Percentiles rank a stretch among this genome's conserved stretches.
These are phyloP conservation scores for Cenococcum geophilum DNA, from an alignment of 495 filamentous ascomycete species.

Conservation along the genomic window DNA sequence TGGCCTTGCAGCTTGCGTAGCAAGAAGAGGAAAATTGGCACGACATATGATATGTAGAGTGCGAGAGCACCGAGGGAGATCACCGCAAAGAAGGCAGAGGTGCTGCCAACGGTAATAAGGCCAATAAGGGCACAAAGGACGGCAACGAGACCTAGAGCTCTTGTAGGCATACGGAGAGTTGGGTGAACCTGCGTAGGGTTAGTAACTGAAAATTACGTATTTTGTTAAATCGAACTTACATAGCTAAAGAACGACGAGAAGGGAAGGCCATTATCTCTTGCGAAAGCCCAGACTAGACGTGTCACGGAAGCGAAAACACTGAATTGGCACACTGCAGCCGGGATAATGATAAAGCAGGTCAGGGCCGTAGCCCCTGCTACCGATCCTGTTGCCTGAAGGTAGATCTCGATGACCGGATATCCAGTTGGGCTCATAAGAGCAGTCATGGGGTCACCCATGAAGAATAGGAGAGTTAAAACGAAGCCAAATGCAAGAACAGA, in stretches of 20 bases:
- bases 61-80: constrained; percentile 44
- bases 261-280: constrained; percentile 53
- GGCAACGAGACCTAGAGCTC: constrained; percentile 40
- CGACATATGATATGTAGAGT: constrained; percentile 46
- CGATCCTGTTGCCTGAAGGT: constrained; percentile 43
- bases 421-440: constrained; percentile 16
- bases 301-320: constrained; percentile 48
- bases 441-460: constrained; percentile 20
- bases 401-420: constrained; percentile 49
- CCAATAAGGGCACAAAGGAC: constrained; percentile 40
- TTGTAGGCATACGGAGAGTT: constrained; percentile 44
- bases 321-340: constrained; percentile 42
- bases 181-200: constrained; percentile 31
- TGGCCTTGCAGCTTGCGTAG: constrained; percentile 28
- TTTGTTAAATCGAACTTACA: constrained; percentile 23
- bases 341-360: constrained; percentile 42
- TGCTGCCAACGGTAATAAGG: constrained; percentile 46
- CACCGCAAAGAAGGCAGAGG: constrained; percentile 45
- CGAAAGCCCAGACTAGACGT: constrained; percentile 53
- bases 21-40: constrained; percentile 42
- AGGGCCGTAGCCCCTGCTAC: constrained; percentile 42
- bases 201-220: not conserved
- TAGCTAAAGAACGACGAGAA: constrained; percentile 45
- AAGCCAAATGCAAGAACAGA: constrained; percentile 26
- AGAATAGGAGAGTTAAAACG: constrained; percentile 27